phyloP scores from a whole-genome alignment of 1,284 basidiomycete species.

The Melampsora americana region DNA sequence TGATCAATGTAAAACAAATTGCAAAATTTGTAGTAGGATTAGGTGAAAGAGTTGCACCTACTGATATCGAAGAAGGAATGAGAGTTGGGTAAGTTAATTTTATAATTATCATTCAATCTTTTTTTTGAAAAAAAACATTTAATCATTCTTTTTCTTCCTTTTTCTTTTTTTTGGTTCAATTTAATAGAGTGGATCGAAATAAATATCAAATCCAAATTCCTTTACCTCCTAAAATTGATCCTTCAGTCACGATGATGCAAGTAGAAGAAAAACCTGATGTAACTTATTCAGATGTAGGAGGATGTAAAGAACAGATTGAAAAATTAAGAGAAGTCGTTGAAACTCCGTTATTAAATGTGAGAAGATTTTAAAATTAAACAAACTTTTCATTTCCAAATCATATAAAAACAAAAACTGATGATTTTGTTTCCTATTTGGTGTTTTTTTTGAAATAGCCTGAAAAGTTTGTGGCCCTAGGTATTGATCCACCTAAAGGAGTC shows the following conservation, averaged over 20 bases:
- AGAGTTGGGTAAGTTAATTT: conserved; percentile 76
- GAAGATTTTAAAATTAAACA: conserved; percentile 54
- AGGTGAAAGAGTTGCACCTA: conserved; percentile 91
- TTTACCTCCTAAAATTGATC: conserved; percentile 99
- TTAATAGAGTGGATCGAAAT: conserved; percentile 35
- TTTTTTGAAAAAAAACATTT: neutral
- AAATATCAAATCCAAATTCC: conserved; percentile 99
- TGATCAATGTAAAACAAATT: conserved; percentile 99
- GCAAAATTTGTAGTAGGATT: conserved; percentile 98
- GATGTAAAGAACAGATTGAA: conserved; percentile 99
- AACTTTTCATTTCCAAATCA: conserved; percentile 37
- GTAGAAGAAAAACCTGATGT: conserved; percentile 99
- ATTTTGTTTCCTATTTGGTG: conserved; percentile 47
- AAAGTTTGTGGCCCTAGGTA: conserved; percentile 94
- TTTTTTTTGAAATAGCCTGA: conserved; percentile 76
- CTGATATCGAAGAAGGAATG: conserved; percentile 99
- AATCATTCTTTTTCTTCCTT: neutral
- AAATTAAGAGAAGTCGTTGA: conserved; percentile 98
- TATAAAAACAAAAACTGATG: neutral
- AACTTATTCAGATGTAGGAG: conserved; percentile 95
- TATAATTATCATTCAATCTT: neutral
- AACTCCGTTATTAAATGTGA: conserved; percentile 85
- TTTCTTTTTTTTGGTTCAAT: neutral
- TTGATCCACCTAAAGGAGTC: conserved; percentile 98
- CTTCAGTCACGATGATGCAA: conserved; percentile 99